phyloP scores from a whole-genome alignment of 2,329 filamentous ascomycete species.

The Pochonia chlamydosporia region DNA sequence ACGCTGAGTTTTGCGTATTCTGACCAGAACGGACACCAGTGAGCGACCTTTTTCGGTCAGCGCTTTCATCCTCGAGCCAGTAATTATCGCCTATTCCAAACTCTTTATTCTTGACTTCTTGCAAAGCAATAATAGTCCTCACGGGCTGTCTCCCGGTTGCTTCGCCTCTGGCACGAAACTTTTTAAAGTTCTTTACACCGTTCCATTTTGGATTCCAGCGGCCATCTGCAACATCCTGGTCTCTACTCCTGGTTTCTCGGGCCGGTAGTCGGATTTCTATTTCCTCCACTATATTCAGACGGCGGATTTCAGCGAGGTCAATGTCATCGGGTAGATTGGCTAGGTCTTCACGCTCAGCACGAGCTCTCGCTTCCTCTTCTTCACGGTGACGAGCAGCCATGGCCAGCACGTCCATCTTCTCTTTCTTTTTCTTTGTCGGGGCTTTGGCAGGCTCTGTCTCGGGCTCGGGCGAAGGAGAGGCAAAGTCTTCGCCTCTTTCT shows the following conservation, averaged over 20 bases:
- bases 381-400: conserved; percentile 55
- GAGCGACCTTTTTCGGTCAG: conserved; percentile 20
- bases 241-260: conserved; percentile 25
- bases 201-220: conserved; percentile 90
- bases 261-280: conserved; percentile 54
- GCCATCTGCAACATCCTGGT: conserved; percentile 46
- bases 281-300: conserved; percentile 70
- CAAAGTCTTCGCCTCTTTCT: conserved; percentile 47
- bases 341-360: conserved; percentile 47
- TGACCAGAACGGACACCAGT: neutral
- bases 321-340: conserved; percentile 55
- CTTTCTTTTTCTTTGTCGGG: conserved; percentile 39
- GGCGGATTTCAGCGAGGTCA: conserved; percentile 66
- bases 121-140: conserved; percentile 61
- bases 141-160: conserved; percentile 33
- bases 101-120: conserved; percentile 64
- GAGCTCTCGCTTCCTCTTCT: conserved; percentile 59
- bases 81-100: conserved; percentile 73
- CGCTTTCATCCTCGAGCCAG: conserved; percentile 56
- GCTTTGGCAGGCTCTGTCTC: conserved; percentile 12
- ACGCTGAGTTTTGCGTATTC: neutral
- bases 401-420: conserved; percentile 64
- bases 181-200: conserved; percentile 93
- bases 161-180: conserved; percentile 61
- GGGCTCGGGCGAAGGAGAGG: conserved; percentile 20